Base-by-base conservation (phyloP, 441 rosid genomes). In the Bruguiera hainesii region DNA sequence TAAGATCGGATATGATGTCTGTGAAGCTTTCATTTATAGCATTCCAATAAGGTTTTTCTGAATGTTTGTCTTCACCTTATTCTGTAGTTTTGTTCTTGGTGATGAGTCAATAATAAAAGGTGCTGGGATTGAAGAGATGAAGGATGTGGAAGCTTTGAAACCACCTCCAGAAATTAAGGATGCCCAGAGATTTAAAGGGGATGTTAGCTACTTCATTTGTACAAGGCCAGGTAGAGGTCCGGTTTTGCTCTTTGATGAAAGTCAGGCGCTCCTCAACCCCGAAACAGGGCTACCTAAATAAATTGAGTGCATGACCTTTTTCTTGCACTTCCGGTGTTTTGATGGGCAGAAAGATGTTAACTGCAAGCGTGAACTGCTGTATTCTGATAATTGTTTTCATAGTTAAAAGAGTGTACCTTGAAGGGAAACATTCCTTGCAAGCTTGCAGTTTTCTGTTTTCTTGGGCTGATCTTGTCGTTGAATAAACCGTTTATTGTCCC, bases 211-310 rank as follows among this genome's bases (percentile, higher is more conserved):
- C 76, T 89, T 94, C 79, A 94, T 91, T 71, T 89, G 97, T 76
- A 94, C 97, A 9, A 78, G 80, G 81, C 96, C 92, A 28, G 98
- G 99, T 39, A 79, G 83, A 80, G 97, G 98, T 65, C 97, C 97
- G 0, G 78, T 83, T 28, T 65, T 91, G 77, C 83, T 94, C 66
- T 66, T 81, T 1, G 82, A 89, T 49, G 85, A 83, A 70, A 81
- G 75, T 26, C 86, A 77, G 64, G 86, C 96, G 56, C 99, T 91
- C 75, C 87, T 88, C 16, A 60, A 82, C 79, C 84, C 87, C 0
- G 67, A 69, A 73, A 87, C 89, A 0, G 93, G 99, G 60, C 77
- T 89, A 62, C 97, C 91, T 63, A 87, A 88, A 80, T 63, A 87
- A 88, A 80, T 82, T 68, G 48, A 42, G 52, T 25, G 35, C 15